A percentile compares a stretch with the other conserved stretches of the same genome.
Evolutionary conservation across 179 eudicot genomes (phyloP).

Genomic region (Spinacia oleracea): DNA sequence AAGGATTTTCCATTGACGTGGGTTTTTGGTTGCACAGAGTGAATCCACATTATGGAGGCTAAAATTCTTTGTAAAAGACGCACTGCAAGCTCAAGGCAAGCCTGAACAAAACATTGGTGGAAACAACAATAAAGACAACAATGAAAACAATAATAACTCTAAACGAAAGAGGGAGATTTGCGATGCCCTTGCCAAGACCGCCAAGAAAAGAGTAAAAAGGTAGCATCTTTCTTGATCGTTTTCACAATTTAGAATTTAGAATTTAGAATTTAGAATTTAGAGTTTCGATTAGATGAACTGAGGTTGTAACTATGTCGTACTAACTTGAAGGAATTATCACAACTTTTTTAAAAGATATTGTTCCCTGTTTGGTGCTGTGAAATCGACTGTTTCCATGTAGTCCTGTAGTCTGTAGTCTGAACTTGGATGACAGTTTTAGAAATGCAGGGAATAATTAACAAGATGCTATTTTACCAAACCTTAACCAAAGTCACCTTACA

Average conservation of each 20-base stretch:
- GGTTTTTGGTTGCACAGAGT: constrained; percentile 35
- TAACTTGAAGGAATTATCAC: neutral
- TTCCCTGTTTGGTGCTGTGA: too few species aligned
- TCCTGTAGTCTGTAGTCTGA: too few species aligned
- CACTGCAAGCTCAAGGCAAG: constrained; percentile 43
- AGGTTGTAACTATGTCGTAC: neutral
- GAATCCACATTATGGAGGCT: constrained; percentile 84
- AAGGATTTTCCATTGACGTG: neutral
- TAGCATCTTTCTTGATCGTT: constrained; percentile 12
- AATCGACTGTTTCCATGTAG: too few species aligned
- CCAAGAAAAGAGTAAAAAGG: constrained; percentile 58
- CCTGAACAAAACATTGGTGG: constrained; percentile 40
- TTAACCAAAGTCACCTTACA: too few species aligned
- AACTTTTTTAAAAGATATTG: too few species aligned
- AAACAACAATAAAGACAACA: constrained; percentile 9
- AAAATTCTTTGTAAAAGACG: constrained; percentile 71
- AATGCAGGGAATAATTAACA: too few species aligned
- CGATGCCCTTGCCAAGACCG: constrained; percentile 51
- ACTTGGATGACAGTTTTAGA: too few species aligned
- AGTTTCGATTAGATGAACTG: neutral
- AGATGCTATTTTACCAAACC: too few species aligned
- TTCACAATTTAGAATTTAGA: neutral
- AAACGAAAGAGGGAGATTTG: constrained; percentile 56
- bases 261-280: too few species aligned
- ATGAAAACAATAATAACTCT: constrained; percentile 29